Evolutionary conservation across 768 basidiomycete genomes (phyloP).

Genomic region (Pleurotus eryngii): DNA sequence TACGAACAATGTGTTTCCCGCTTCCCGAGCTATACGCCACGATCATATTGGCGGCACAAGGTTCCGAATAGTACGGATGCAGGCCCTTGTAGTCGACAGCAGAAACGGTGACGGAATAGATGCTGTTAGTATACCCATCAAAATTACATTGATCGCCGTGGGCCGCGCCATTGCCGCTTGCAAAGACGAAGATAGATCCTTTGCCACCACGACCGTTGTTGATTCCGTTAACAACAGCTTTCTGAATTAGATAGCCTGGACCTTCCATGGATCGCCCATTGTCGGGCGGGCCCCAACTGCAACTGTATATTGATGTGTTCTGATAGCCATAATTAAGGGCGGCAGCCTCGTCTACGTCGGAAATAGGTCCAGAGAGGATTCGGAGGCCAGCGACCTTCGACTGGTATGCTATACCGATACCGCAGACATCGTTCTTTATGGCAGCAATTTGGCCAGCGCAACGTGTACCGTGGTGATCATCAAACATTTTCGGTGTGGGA

Average conservation of each 20-base stretch:
- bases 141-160: slow-evolving; percentile 98
- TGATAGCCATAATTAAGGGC: slow-evolving; percentile 94
- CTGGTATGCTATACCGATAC: slow-evolving; percentile 89
- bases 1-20: slow-evolving; percentile 86
- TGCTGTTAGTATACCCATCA: slow-evolving; percentile 98
- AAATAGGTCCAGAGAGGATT: slow-evolving; percentile 92
- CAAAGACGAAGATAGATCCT: slow-evolving; percentile 95
- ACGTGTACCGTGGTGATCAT: slow-evolving; percentile 96
- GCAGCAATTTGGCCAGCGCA: slow-evolving; percentile 98
- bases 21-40: slow-evolving; percentile 95
- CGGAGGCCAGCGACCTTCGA: slow-evolving; percentile 92
- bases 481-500: slow-evolving; percentile 81
- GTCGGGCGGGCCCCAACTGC: slow-evolving; percentile 98
- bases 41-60: slow-evolving; percentile 97
- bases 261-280: slow-evolving; percentile 94
- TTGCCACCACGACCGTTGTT: slow-evolving; percentile 86
- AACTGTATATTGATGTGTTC: slow-evolving; percentile 89
- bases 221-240: slow-evolving; percentile 92
- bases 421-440: slow-evolving; percentile 88
- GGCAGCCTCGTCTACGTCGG: slow-evolving; percentile 93
- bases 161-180: slow-evolving; percentile 92
- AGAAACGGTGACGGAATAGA: slow-evolving; percentile 95
- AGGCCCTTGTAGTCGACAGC: slow-evolving; percentile 90
- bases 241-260: slow-evolving; percentile 85
- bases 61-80: slow-evolving; percentile 95